Base-by-base conservation (phyloP, 352 stramenopile species). In the Phytophthora chlamydospora region DNA sequence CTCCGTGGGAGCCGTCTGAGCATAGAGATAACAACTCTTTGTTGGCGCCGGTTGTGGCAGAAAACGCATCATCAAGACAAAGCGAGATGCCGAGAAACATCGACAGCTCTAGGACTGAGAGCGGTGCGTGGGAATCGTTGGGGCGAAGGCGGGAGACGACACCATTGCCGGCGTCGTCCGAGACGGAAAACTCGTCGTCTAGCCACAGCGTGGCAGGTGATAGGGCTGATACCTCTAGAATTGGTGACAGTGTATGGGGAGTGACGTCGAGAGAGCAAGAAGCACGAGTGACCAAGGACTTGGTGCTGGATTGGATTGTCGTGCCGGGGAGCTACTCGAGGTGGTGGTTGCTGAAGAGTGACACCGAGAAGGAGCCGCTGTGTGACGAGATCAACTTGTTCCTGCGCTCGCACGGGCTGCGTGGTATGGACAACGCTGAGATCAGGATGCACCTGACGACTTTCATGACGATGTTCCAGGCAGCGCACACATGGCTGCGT, bases 251-350 rank as follows among this genome's bases (percentile, higher is more conserved):
- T 19, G 19, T 27, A 17, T 64, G 56, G 54, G 50, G 64, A 2
- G 39, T 29, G 8, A 44, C 6, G 17, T 36, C 42, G 12, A 58
- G 35, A 13, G 41, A 42, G 10, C 56, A 57, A 7, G 62, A 75
- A 13, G 61, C 40, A 31, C 58, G 45, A 7, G 58, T 51, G n/a
- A 59, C 41, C 29, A 12, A 35, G 0, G 62, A 71, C 16, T 54
- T 73, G 51, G 58, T 83, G 53, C 43, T 83, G 36, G 56, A 75
- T 11, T 83, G 73, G 73, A 65, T 80, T 19, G 54, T 55, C 6
- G 49, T 63, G 13, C 70, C 73, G 16, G 71, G 67, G 5, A 83
- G 68, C 53, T 80, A 79, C 56, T 58, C 69, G 21, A 69, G 70
- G 19, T 83, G 73, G 73, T 68, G 60, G 49, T 19, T 63, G 39